Conservation (phyloP, 331 rosid species). For the Quercus phellos region DNA sequence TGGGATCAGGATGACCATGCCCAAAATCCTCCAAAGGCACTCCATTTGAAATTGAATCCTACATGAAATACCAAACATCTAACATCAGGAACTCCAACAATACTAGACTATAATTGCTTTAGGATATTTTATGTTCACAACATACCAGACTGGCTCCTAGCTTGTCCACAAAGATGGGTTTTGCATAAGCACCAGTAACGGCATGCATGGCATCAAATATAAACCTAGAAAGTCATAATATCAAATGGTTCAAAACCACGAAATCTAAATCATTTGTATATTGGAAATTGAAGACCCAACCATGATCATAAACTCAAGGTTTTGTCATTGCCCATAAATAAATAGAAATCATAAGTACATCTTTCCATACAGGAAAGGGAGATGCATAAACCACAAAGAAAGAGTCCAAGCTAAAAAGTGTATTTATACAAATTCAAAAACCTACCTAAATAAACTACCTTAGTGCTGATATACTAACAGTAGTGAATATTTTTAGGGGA, state of each 20-base stretch:
- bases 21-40: constrained; percentile 96
- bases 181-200: constrained; percentile 96
- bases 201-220: constrained; percentile 97
- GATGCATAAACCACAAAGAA: background rate
- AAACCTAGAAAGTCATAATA: constrained; percentile 49
- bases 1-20: constrained; percentile 97
- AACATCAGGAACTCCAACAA: constrained; percentile 22
- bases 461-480: background rate
- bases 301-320: constrained; percentile 5
- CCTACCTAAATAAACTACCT: background rate
- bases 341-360: background rate
- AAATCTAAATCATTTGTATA: background rate
- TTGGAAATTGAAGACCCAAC: constrained; percentile 6
- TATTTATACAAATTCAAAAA: background rate
- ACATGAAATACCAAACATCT: constrained; percentile 26
- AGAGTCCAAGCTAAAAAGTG: background rate
- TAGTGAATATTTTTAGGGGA: background rate
- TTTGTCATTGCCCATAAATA: background rate
- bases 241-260: constrained; percentile 18
- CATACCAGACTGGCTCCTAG: constrained; percentile 78
- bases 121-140: background rate
- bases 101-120: background rate
- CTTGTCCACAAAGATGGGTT: constrained; percentile 88
- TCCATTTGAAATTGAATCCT: constrained; percentile 91
- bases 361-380: background rate